Evolutionary conservation across 352 stramenopile species (phyloP).

Genomic region (Phytopythium litorale): DNA sequence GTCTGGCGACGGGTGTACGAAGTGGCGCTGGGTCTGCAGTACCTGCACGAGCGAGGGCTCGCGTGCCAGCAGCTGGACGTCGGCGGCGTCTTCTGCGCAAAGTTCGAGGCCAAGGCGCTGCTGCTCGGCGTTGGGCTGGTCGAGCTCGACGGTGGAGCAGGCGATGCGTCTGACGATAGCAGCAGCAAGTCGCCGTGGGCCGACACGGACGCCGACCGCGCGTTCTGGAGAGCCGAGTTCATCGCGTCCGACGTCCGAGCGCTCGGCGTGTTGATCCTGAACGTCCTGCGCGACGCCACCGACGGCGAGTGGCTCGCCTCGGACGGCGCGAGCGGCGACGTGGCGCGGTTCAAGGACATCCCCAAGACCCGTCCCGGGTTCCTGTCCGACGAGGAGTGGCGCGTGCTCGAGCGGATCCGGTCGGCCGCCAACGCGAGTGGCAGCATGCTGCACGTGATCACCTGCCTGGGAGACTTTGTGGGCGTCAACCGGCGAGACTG

Average conservation of each 20-base stretch:
- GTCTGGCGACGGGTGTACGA: constrained; percentile 1
- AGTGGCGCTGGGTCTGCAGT: constrained; percentile 5
- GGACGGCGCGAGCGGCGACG: background rate
- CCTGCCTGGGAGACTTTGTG: background rate
- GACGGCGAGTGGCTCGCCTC: background rate
- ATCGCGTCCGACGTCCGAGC: background rate
- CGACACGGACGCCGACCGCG: background rate
- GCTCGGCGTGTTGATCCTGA: background rate
- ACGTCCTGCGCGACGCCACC: background rate
- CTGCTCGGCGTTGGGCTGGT: background rate
- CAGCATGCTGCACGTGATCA: constrained; percentile 4
- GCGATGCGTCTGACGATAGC: background rate
- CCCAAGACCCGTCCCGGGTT: background rate
- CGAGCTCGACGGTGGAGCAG: background rate
- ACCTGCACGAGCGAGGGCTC: constrained; percentile 7
- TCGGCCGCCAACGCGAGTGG: background rate
- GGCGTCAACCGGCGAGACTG: background rate
- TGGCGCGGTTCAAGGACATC: background rate
- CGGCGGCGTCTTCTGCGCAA: background rate
- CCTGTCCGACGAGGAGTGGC: background rate
- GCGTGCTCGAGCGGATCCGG: background rate
- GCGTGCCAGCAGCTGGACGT: background rate
- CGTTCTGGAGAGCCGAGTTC: background rate
- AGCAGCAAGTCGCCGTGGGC: background rate
- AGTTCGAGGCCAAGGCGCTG: constrained; percentile 5